Evolutionary conservation across 164 flowering plant genomes (phyloP), one percentile per base, ranked within the genome.

Genomic region (Liquidambar formosana): DNA sequence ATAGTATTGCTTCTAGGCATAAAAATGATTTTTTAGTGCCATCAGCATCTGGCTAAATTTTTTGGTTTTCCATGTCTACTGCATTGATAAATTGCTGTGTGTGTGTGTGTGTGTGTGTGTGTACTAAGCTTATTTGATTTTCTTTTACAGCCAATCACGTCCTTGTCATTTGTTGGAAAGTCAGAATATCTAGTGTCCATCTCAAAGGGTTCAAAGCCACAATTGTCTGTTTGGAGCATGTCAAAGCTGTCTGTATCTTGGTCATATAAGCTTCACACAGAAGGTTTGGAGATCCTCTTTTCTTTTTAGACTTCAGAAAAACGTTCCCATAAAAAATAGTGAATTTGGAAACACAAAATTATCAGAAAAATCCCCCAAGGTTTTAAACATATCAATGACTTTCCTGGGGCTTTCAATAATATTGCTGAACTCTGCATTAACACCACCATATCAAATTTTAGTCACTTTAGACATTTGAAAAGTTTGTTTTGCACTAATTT

Each of bases 211-310:
- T 82, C 88, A 65, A 82, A 75, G 25, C 84, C 96, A 16, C 91
- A 89, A 65, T 69, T 96, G 27, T 84, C 85, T 61, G 79, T 96
- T n/a, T 96, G 99, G 99, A 84, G 79, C 58, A 53, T 89, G 86
- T 88, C 95, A 68, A 86, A 78, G 74, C 79, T 90, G 44, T 80
- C 91, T 47, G n/a, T 71, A 64, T 77, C 83, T 10, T 96, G 98
- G 99, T 86, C 98, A 15, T 91, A 91, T 79, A 81, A 70, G 76
- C 87, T 95, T 79, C 80, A 71, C 10, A 73, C 71, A 66, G 95
- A 93, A 87, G 99, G 99, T 95, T 54, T 27, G 84, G 25, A 57
- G 19, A 33, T 67, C 54, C 38, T 53, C 53, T 61, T 41, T 57
- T 47, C 43, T 22, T 63, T 64, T 10, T 41, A 16, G 13, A n/a